phyloP scores from a whole-genome alignment of 1,139 yeast genomes.

The Geotrichum klebahnii region DNA sequence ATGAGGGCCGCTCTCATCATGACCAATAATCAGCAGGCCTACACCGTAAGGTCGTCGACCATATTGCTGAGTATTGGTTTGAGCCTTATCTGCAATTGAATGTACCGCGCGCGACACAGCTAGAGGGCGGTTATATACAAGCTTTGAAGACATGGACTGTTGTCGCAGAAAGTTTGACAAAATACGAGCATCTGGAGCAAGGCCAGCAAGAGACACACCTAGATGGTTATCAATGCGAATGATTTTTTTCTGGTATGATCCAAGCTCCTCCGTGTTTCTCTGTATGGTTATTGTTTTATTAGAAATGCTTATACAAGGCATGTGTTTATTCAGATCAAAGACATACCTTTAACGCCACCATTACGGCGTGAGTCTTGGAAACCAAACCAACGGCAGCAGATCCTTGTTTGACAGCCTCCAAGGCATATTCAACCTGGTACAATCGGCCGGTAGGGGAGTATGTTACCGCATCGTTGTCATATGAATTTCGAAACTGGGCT shows the following conservation, averaged over 20 bases:
- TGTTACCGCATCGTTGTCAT: slow-evolving; percentile 96
- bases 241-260: slow-evolving; percentile 91
- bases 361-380: slow-evolving; percentile 78
- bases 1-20: slow-evolving; percentile 92
- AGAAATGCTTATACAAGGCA: neutral
- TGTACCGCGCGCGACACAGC: slow-evolving; percentile 80
- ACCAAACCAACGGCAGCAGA: slow-evolving; percentile 94
- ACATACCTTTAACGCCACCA: slow-evolving; percentile 73
- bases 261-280: slow-evolving; percentile 94
- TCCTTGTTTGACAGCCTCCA: slow-evolving; percentile 97
- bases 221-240: slow-evolving; percentile 87
- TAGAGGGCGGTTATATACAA: slow-evolving; percentile 85
- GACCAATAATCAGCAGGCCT: slow-evolving; percentile 86
- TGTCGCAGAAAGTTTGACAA: slow-evolving; percentile 82
- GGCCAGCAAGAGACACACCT: slow-evolving; percentile 94
- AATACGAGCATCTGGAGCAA: slow-evolving; percentile 97
- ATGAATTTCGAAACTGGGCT: slow-evolving; percentile 83
- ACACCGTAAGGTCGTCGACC: slow-evolving; percentile 98
- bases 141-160: slow-evolving; percentile 82
- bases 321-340: neutral
- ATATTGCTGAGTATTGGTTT: slow-evolving; percentile 89
- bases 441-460: slow-evolving; percentile 96
- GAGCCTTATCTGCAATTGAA: slow-evolving; percentile 93
- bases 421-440: slow-evolving; percentile 91
- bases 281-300: slow-evolving; percentile 15